These are phyloP conservation scores for Fusarium lyarnte DNA, from an alignment of 2,329 filamentous ascomycete genomes.

Conservation along the genomic window DNA sequence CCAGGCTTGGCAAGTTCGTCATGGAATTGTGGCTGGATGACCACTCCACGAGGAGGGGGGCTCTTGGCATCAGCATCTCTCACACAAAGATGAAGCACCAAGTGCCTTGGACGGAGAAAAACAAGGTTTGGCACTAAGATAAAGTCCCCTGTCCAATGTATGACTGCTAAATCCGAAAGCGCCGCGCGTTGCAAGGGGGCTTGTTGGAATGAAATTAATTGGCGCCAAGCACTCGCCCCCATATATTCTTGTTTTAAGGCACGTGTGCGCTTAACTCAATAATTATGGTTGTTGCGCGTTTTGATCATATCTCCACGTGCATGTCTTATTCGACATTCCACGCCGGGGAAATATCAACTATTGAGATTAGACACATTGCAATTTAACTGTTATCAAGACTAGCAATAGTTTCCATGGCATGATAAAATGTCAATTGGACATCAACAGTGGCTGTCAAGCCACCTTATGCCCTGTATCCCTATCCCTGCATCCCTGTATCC, in stretches of 20 bases:
- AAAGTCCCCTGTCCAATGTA: neutral
- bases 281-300: neutral
- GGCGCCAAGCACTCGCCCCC: neutral
- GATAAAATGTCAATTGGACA: neutral
- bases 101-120: neutral
- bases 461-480: neutral
- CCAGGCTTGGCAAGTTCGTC: conserved; percentile 5
- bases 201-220: conserved; percentile 17
- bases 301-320: neutral
- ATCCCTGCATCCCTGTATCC: neutral
- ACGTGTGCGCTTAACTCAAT: conserved; percentile 5
- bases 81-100: conserved; percentile 22
- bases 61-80: conserved; percentile 21
- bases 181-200: conserved; percentile 14
- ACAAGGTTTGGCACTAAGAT: conserved; percentile 4
- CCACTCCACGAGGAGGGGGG: neutral
- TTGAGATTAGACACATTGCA: neutral
- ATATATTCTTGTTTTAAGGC: neutral
- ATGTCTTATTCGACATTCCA: neutral
- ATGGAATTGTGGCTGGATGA: conserved; percentile 20
- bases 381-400: neutral
- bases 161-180: conserved; percentile 1
- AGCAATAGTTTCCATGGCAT: neutral
- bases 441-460: neutral
- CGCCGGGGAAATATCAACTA: neutral